A percentile compares a stretch with the other conserved stretches of the same genome.
Conservation (phyloP, 345 rosid genomes). For the Triadica sebifera region DNA sequence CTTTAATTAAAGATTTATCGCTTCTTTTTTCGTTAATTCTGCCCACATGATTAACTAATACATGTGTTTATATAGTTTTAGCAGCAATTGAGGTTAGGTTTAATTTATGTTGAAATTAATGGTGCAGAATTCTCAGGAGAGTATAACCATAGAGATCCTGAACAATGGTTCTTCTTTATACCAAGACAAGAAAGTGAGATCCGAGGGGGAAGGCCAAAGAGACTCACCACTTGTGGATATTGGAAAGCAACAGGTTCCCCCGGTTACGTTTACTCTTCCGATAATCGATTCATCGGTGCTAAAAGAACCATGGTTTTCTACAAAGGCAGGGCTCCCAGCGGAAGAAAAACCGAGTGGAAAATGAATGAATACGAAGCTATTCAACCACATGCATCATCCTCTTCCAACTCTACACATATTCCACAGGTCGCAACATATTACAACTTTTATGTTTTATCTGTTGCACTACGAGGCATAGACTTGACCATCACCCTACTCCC, state of each 20-base stretch:
- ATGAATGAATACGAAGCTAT: slow-evolving; percentile 3
- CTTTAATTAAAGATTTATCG: no score
- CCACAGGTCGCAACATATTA: neutral
- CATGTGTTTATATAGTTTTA: no score
- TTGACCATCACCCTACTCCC: neutral
- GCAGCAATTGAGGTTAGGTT: neutral
- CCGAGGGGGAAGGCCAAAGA: slow-evolving; percentile 4
- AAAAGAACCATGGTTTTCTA: slow-evolving; percentile 11
- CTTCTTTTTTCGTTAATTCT: no score
- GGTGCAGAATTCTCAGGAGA: slow-evolving; percentile 7
- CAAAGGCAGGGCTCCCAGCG: neutral
- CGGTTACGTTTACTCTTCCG: neutral
- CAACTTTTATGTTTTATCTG: no score
- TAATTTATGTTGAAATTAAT: neutral
- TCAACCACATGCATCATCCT: neutral
- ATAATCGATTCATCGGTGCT: neutral
- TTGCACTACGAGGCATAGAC: no score
- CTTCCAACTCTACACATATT: neutral
- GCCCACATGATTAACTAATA: no score
- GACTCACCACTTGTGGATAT: neutral
- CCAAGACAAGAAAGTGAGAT: slow-evolving; percentile 12
- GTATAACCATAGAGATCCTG: neutral
- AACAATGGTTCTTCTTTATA: slow-evolving; percentile 14
- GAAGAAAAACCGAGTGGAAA: neutral
- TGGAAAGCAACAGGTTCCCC: slow-evolving; percentile 14